Evolutionary conservation across 2,329 filamentous ascomycete species (phyloP), one percentile per base, ranked within the genome.

Genomic region (Pseudogymnoascus sp.): DNA sequence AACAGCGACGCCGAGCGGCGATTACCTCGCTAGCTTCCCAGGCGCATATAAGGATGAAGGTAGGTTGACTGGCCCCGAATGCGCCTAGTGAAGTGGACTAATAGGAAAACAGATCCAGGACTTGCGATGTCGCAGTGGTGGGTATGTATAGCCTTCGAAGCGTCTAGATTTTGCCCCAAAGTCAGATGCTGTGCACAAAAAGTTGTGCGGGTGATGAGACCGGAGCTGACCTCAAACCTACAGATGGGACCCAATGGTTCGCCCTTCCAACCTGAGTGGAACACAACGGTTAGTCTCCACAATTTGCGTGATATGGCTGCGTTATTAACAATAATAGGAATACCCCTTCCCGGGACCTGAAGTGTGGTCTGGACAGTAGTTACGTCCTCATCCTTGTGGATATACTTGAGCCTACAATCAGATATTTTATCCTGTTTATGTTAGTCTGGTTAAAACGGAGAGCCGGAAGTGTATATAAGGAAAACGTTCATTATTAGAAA

Each of bases 271-370:
- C n/a, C 25, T 33, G 45, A 55, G 25, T 55, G 45, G 45, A 55
- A 55, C 25, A 55, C 45, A 55, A 55, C 45, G 16, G 45, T 55
- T 14, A 33, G 45, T 55, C 9, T 18, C 12, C 25, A 1, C 25
- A 9, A 55, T 55, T 12, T 33, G 5, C 7, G 21, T 49, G 14
- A 18, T 55, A 33, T 52, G 3, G 12, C 12, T 12, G 12, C n/a
- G 18, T 31, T 49, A 35, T 37, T 64, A 9, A 64, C 25, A 43
- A 14, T 9, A 45, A 21, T 59, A 64, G 63, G 28, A n/a, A 31
- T 64, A 64, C 40, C 52, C 28, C 33, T 64, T 64, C 16, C 63
- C 63, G 1, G 63, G 63, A 25, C 63, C 63, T 7, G 23, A 35
- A 23, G 55, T 63, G 8, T 64, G 61, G 63, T 37, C 37, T 41